These are phyloP conservation scores for Vitis labrusca DNA, from an alignment of 164 flowering plant species.

Conservation along the genomic window DNA sequence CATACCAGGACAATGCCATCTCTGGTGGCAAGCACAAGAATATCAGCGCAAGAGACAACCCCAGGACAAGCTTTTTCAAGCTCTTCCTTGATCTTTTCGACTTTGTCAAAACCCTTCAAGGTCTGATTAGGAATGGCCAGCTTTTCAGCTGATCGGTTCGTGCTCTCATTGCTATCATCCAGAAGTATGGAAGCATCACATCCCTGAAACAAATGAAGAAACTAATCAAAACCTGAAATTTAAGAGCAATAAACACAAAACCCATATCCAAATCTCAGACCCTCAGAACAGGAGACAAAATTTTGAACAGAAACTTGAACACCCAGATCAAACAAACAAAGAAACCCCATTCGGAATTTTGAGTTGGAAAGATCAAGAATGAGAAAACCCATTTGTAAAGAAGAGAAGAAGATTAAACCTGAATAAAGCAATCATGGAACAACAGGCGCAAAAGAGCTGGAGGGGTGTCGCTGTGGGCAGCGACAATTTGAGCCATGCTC, in stretches of 20 bases:
- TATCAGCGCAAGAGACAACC: conserved; percentile 50
- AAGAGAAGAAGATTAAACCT: conserved; percentile 4
- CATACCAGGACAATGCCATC: conserved; percentile 42
- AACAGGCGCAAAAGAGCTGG: conserved; percentile 23
- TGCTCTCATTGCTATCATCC: conserved; percentile 25
- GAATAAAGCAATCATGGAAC: conserved; percentile 31
- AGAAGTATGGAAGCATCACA: conserved; percentile 50
- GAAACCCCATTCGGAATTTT: neutral
- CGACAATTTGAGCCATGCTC: too few relatives aligned
- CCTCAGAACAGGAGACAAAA: neutral
- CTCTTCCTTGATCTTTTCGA: conserved; percentile 38
- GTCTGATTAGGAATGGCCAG: conserved; percentile 37
- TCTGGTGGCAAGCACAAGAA: conserved; percentile 43
- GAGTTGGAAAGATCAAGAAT: too few relatives aligned
- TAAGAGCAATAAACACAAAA: neutral
- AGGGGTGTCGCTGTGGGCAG: neutral
- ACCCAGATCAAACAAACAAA: neutral
- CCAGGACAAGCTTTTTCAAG: conserved; percentile 47
- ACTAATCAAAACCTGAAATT: neutral
- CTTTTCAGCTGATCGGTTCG: conserved; percentile 25
- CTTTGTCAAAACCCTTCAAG: conserved; percentile 34
- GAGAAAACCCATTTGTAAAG: neutral
- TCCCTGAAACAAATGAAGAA: conserved; percentile 25
- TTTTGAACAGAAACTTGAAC: neutral
- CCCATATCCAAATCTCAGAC: neutral